Evolutionary conservation across 331 rosid genomes (phyloP).

Genomic region (Phaseolus coccineus): DNA sequence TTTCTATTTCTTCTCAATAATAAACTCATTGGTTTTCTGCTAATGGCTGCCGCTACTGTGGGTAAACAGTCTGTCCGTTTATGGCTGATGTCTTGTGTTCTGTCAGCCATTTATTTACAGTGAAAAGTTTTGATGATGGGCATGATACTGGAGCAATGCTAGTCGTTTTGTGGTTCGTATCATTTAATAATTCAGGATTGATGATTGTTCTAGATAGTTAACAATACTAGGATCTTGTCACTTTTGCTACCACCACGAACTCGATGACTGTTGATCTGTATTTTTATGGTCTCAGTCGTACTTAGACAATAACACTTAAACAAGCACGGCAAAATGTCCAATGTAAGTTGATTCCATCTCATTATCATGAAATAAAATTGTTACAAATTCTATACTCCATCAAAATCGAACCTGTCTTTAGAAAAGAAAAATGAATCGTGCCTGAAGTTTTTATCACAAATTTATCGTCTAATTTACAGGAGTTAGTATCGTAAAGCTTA

Average conservation of each 20-base stretch:
- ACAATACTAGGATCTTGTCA: conserved; percentile 28
- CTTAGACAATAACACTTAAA: neutral
- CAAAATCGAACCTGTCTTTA: neutral
- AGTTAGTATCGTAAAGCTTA: too few species aligned
- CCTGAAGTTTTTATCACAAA: too few species aligned
- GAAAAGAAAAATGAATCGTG: neutral
- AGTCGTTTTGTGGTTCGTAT: conserved; percentile 37
- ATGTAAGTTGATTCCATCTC: too few species aligned
- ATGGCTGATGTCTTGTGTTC: conserved; percentile 41
- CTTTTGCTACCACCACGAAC: conserved; percentile 36
- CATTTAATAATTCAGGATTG: conserved; percentile 19
- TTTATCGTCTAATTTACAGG: too few species aligned
- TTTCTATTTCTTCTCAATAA: conserved; percentile 44
- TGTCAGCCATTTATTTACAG: conserved; percentile 26
- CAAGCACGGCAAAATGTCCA: too few species aligned
- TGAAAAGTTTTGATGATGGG: conserved; percentile 12
- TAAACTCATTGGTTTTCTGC: conserved; percentile 41
- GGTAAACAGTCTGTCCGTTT: conserved; percentile 35
- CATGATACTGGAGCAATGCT: conserved; percentile 3
- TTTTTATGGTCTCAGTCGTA: conserved; percentile 7
- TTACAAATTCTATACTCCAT: too few species aligned
- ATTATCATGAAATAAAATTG: too few species aligned
- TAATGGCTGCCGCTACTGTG: conserved; percentile 20
- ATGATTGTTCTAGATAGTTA: conserved; percentile 33
- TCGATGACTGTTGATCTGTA: conserved; percentile 26